Percentiles rank a stretch among this genome's conserved stretches.
Evolutionary conservation across 305 asterid species (phyloP).

Genomic region (Withania somnifera): DNA sequence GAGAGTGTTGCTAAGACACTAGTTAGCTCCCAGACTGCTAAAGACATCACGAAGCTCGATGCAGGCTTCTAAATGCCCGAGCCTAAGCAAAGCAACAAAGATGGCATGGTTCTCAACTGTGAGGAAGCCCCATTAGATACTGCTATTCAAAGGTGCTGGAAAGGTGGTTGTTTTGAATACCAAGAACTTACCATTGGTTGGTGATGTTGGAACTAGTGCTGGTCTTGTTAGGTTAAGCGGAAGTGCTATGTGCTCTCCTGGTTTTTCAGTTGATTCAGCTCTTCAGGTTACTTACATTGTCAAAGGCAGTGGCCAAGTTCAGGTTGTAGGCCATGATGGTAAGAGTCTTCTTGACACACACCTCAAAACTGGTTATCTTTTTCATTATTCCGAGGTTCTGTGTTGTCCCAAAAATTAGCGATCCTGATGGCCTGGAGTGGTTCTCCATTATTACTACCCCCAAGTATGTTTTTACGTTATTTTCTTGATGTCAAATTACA

Average conservation of each 20-base stretch:
- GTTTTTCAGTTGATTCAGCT: slow-evolving; percentile 66
- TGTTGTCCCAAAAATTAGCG: slow-evolving; percentile 60
- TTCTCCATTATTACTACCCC: slow-evolving; percentile 93
- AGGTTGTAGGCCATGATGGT: slow-evolving; percentile 66
- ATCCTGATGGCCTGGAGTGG: slow-evolving; percentile 72
- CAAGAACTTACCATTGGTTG: slow-evolving; percentile 66
- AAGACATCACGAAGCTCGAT: slow-evolving; percentile 50
- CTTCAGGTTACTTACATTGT: slow-evolving; percentile 68
- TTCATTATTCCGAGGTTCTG: slow-evolving; percentile 76
- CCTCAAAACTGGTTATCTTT: slow-evolving; percentile 51
- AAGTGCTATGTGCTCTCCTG: slow-evolving; percentile 65
- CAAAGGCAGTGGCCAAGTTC: slow-evolving; percentile 64
- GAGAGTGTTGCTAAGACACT: slow-evolving; percentile 46
- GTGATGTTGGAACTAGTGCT: slow-evolving; percentile 63
- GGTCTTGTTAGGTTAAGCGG: slow-evolving; percentile 55
- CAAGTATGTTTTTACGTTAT: slow-evolving; percentile 28
- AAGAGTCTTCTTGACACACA: slow-evolving; percentile 58
- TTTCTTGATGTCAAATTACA: no score
- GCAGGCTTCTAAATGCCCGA: slow-evolving; percentile 53
- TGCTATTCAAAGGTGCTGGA: slow-evolving; percentile 63
- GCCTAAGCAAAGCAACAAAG: slow-evolving; percentile 35
- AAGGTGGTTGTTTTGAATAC: slow-evolving; percentile 63
- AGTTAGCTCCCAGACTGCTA: slow-evolving; percentile 33
- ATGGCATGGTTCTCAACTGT: slow-evolving; percentile 58
- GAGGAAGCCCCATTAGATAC: slow-evolving; percentile 66